Evolutionary conservation across 768 basidiomycete species (phyloP).

Genomic region (Piloderma croceum): DNA sequence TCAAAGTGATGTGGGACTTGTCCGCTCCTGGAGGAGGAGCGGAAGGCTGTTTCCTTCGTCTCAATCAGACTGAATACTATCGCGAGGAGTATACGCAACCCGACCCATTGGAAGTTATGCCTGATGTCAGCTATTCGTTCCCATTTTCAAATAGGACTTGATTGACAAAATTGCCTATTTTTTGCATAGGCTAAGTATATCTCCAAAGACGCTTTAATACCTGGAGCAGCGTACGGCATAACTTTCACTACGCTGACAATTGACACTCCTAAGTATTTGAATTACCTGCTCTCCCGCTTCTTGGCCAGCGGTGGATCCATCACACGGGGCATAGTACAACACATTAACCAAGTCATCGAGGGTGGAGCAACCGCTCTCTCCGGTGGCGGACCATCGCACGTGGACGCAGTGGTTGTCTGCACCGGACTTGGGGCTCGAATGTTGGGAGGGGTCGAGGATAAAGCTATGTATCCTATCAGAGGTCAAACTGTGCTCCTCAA

Average conservation of each 20-base stretch:
- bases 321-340: conserved; percentile 56
- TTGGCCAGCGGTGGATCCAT: conserved; percentile 54
- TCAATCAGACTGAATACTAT: conserved; percentile 59
- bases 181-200: conserved; percentile 31
- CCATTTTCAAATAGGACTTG: neutral
- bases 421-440: conserved; percentile 46
- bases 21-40: conserved; percentile 52
- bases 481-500: conserved; percentile 41
- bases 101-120: conserved; percentile 47
- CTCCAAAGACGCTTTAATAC: conserved; percentile 34
- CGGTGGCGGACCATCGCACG: neutral
- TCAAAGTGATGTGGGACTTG: conserved; percentile 69
- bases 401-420: conserved; percentile 42
- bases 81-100: conserved; percentile 33
- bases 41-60: conserved; percentile 59
- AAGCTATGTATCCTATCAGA: conserved; percentile 40
- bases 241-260: conserved; percentile 66
- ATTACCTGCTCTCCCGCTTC: conserved; percentile 59
- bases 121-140: conserved; percentile 35
- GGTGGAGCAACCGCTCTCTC: conserved; percentile 33
- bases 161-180: neutral
- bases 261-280: conserved; percentile 56
- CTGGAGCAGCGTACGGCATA: conserved; percentile 41
- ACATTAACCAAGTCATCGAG: conserved; percentile 65
- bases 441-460: conserved; percentile 49